phyloP scores from a whole-genome alignment of 192 early-diverging fungal genomes.

The Martensiomyces pterosporus region DNA sequence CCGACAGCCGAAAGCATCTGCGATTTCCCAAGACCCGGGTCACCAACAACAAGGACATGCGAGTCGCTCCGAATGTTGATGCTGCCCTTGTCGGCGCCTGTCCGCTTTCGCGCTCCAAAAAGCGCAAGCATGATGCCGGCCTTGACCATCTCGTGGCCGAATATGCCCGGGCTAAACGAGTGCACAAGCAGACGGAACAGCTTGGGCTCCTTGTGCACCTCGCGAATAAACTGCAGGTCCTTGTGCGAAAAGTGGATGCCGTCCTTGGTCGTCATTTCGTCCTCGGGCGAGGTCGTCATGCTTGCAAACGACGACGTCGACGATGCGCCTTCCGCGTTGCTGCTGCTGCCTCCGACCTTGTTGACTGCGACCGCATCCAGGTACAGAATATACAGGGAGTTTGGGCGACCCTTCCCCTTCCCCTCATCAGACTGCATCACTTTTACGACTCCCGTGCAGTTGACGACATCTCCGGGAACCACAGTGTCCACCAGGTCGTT shows the following conservation, averaged over 20 bases:
- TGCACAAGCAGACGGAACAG: conserved; percentile 73
- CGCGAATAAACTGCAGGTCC: conserved; percentile 69
- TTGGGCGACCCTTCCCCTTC: conserved; percentile 51
- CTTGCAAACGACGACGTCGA: not conserved
- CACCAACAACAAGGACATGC: conserved; percentile 74
- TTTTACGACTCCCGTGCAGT: conserved; percentile 70
- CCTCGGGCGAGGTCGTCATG: conserved; percentile 14
- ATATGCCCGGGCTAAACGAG: conserved; percentile 76
- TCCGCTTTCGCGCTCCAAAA: conserved; percentile 60
- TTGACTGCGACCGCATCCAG: conserved; percentile 63
- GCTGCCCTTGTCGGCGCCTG: conserved; percentile 18
- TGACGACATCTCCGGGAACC: conserved; percentile 81
- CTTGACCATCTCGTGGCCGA: conserved; percentile 83
- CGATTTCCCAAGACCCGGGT: conserved; percentile 83
- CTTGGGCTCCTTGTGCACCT: conserved; percentile 55
- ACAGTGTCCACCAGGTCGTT: conserved; percentile 72
- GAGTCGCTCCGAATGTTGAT: conserved; percentile 64
- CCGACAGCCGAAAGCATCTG: conserved; percentile 83
- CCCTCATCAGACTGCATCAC: conserved; percentile 59
- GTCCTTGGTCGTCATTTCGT: conserved; percentile 56
- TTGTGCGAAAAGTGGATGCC: conserved; percentile 64
- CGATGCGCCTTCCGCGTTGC: conserved; percentile 16
- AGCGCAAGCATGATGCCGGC: conserved; percentile 74
- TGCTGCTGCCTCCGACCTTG: conserved; percentile 53
- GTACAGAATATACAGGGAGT: conserved; percentile 71